Evolutionary conservation across 352 stramenopile genomes (phyloP).

Genomic region (Globisporangium cystogenes): DNA sequence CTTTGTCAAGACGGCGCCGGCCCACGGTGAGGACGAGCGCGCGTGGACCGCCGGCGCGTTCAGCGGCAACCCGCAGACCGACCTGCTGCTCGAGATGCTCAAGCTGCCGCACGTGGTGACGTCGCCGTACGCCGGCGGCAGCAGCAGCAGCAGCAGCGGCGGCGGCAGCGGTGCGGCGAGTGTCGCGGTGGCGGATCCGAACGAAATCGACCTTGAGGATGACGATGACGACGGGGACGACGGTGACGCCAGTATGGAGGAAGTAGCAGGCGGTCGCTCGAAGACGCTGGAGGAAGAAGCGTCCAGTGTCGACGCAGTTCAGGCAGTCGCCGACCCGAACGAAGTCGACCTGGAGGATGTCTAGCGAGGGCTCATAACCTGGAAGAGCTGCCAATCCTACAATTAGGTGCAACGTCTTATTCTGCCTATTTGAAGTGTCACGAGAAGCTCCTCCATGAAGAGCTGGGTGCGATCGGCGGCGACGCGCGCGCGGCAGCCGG

Average conservation of each 20-base stretch:
- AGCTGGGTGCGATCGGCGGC: conserved; percentile 65
- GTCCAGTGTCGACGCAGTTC: not conserved
- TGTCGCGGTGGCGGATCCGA: conserved; percentile 33
- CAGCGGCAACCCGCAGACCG: conserved; percentile 94
- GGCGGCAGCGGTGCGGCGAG: not conserved
- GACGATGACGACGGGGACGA: conserved; percentile 22
- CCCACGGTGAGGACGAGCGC: conserved; percentile 39
- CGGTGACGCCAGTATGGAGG: not conserved
- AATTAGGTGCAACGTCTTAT: no score
- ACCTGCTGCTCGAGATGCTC: conserved; percentile 89
- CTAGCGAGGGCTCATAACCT: not conserved
- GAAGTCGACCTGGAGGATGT: conserved; percentile 21
- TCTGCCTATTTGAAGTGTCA: no score
- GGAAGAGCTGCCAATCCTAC: no score
- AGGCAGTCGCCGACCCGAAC: conserved; percentile 18
- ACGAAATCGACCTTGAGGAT: conserved; percentile 53
- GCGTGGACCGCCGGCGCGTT: conserved; percentile 14
- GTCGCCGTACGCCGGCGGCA: conserved; percentile 58
- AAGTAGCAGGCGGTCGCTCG: not conserved
- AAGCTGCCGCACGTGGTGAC: conserved; percentile 94
- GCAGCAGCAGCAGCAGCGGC: not conserved
- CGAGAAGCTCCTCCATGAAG: conserved; percentile 64
- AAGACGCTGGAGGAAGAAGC: not conserved
- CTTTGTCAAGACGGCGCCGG: conserved; percentile 74
- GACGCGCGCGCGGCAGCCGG: conserved; percentile 40